Conservation (phyloP, 441 rosid genomes). For the Erodium texanum region DNA sequence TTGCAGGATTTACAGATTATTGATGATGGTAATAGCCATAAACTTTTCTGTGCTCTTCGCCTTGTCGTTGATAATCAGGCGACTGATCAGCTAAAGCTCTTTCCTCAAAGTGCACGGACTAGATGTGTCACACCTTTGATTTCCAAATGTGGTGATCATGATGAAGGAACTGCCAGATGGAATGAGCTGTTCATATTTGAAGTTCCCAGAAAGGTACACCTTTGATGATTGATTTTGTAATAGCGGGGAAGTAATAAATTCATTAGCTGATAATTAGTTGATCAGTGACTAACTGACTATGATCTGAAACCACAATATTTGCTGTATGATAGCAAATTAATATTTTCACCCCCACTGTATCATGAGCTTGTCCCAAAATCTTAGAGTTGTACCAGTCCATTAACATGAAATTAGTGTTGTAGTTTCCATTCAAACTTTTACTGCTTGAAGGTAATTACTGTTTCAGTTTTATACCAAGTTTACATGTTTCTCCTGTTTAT, state of each 20-base stretch:
- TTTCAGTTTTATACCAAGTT: not conserved
- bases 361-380: not conserved
- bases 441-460: not conserved
- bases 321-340: not conserved
- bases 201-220: constrained; percentile 71
- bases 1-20: constrained; percentile 70
- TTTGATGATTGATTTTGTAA: not conserved
- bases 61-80: constrained; percentile 71
- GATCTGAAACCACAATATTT: not conserved
- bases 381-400: not conserved
- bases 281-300: not conserved
- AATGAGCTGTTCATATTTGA: constrained; percentile 95
- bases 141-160: constrained; percentile 28
- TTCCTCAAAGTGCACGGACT: constrained; percentile 99
- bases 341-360: not conserved
- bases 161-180: constrained; percentile 68
- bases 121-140: constrained; percentile 84
- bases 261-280: not conserved
- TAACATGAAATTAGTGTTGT: not conserved
- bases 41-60: constrained; percentile 88
- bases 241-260: not conserved
- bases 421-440: not conserved
- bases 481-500: not conserved
- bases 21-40: constrained; percentile 93
- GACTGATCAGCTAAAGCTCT: constrained; percentile 83